Evolutionary conservation across 345 rosid genomes (phyloP).

Genomic region (Cardamine resedifolia): DNA sequence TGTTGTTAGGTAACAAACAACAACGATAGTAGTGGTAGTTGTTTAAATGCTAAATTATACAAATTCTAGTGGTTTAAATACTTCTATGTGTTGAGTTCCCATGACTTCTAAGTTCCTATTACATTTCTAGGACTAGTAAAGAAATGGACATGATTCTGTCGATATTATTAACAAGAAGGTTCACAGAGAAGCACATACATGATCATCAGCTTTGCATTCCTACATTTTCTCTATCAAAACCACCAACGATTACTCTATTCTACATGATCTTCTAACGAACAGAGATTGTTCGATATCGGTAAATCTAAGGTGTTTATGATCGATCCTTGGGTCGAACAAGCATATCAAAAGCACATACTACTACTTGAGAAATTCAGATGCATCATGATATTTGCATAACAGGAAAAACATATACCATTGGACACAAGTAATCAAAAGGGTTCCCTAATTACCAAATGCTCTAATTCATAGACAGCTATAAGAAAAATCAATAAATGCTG

Average conservation of each 20-base stretch:
- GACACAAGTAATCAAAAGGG: not conserved
- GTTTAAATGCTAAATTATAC: not conserved
- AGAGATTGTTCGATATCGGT: not conserved
- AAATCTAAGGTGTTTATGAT: not conserved
- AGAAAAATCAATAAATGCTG: not conserved
- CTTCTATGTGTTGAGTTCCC: not conserved
- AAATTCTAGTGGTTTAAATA: not conserved
- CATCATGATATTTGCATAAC: conserved; percentile 3
- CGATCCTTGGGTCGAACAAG: not conserved
- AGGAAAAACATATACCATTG: not conserved
- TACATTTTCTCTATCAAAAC: not conserved
- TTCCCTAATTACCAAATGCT: not conserved
- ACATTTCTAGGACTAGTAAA: not conserved
- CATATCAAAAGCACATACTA: conserved; percentile 10
- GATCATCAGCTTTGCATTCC: not conserved
- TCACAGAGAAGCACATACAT: not conserved
- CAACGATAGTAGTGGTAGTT: not conserved
- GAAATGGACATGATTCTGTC: not conserved
- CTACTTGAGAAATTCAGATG: conserved; percentile 11
- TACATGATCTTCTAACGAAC: not conserved
- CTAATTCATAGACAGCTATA: too few relatives aligned
- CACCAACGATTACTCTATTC: not conserved
- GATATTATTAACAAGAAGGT: not conserved
- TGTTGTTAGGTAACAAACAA: not conserved
- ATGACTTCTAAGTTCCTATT: not conserved